phyloP scores from a whole-genome alignment of 2,329 filamentous ascomycete species.

The Fusarium cicatricum region DNA sequence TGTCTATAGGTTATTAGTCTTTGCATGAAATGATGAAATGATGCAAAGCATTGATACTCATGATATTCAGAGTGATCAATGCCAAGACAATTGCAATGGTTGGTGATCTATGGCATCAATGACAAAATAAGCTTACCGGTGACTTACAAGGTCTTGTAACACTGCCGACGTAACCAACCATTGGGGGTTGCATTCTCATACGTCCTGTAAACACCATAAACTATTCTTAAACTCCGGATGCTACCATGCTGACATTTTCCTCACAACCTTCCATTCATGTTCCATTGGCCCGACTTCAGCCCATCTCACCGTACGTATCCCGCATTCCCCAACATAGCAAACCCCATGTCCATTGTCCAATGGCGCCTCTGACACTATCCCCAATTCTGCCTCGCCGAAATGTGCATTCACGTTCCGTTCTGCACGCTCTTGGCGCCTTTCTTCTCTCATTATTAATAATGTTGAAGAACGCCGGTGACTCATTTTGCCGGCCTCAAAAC shows the following conservation, averaged over 20 bases:
- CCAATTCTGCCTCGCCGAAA: constrained; percentile 35
- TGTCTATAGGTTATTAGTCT: constrained; percentile 3
- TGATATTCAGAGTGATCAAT: not conserved
- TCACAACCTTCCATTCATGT: not conserved
- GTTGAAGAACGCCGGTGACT: constrained; percentile 27
- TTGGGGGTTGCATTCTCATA: too few species aligned
- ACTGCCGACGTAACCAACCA: too few species aligned
- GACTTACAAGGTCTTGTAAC: too few species aligned
- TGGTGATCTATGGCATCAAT: too few species aligned
- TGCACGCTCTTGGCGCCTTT: too few species aligned
- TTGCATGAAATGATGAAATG: constrained; percentile 26
- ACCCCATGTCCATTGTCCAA: constrained; percentile 1
- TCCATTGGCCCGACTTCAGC: too few species aligned
- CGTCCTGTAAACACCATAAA: too few species aligned
- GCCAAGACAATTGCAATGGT: too few species aligned
- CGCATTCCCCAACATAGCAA: not conserved
- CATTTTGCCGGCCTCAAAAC: constrained; percentile 14
- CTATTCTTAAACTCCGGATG: not conserved
- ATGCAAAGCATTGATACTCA: too few species aligned
- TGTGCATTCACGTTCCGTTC: not conserved
- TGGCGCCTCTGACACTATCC: constrained; percentile 19
- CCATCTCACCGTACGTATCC: not conserved
- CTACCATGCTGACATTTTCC: not conserved
- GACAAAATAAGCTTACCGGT: too few species aligned
- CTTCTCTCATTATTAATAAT: too few species aligned